Evolutionary conservation across 108 stramenopile genomes (phyloP).

Genomic region (Phaeodactylum tricornutum): DNA sequence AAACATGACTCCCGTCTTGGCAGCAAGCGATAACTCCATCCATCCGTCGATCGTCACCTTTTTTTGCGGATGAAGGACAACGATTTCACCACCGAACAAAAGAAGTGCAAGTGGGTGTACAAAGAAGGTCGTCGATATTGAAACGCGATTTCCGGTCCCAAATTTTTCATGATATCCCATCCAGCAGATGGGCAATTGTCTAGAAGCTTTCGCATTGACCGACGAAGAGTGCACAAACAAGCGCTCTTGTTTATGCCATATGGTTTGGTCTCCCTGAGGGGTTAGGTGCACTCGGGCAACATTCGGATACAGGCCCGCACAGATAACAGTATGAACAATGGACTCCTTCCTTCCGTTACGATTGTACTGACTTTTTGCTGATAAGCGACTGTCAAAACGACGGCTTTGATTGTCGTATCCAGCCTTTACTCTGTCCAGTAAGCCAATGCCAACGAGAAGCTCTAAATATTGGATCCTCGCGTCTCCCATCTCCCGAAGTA

Average conservation of each 20-base stretch:
- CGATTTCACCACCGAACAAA: constrained; percentile 48
- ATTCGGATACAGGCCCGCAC: constrained; percentile 92
- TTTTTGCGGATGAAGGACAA: constrained; percentile 45
- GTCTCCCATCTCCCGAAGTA: constrained; percentile 71
- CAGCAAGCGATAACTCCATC: constrained; percentile 54
- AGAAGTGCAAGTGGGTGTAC: constrained; percentile 50
- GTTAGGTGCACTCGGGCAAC: constrained; percentile 35
- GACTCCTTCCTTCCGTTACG: constrained; percentile 22
- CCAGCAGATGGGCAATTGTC: constrained; percentile 22
- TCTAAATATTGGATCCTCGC: constrained; percentile 63
- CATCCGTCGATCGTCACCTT: constrained; percentile 55
- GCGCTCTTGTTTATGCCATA: too few species aligned
- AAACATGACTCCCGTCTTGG: constrained; percentile 57
- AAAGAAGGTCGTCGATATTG: constrained; percentile 48
- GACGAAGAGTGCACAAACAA: constrained; percentile 54
- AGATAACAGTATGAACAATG: constrained; percentile 76
- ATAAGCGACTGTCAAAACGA: neutral
- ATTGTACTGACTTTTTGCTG: constrained; percentile 21
- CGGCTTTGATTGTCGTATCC: neutral
- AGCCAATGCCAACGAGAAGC: constrained; percentile 70
- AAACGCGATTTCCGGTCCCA: constrained; percentile 42
- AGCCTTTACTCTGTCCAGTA: constrained; percentile 27
- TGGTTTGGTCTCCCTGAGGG: neutral
- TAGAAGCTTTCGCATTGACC: constrained; percentile 24
- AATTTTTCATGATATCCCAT: constrained; percentile 70